Evolutionary conservation across 164 flowering plant species (phyloP).

Genomic region (Vitis cinerea): DNA sequence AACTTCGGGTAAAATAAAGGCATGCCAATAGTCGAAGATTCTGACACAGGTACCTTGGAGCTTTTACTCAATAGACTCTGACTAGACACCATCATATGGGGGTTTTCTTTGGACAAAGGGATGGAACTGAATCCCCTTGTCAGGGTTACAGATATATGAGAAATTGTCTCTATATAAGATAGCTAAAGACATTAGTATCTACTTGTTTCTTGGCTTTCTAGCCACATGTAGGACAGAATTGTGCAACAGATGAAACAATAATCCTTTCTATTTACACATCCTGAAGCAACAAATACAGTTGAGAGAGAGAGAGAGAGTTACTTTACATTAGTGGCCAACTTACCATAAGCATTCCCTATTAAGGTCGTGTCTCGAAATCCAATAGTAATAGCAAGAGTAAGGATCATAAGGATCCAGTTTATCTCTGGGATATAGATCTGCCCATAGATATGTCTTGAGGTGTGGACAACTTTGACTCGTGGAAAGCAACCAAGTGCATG

Average conservation of each 20-base stretch:
- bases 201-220: not conserved
- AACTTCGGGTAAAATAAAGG: too few relatives aligned
- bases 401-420: slow-evolving; percentile 83
- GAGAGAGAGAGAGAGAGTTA: not conserved
- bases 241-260: not conserved
- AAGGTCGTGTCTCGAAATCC: slow-evolving; percentile 74
- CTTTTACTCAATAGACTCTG: too few relatives aligned
- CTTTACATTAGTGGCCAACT: slow-evolving; percentile 1
- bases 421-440: slow-evolving; percentile 92
- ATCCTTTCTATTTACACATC: not conserved
- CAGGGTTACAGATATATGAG: too few relatives aligned
- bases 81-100: too few relatives aligned
- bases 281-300: not conserved
- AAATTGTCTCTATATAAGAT: too few relatives aligned
- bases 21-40: too few relatives aligned
- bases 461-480: slow-evolving; percentile 80
- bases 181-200: not conserved
- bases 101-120: too few relatives aligned
- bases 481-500: slow-evolving; percentile 95
- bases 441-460: slow-evolving; percentile 72
- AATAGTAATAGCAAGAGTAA: slow-evolving; percentile 67
- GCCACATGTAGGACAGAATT: not conserved
- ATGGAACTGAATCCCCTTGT: too few relatives aligned
- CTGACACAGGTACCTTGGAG: too few relatives aligned
- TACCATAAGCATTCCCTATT: slow-evolving; percentile 92